Conservation (phyloP, 2,329 filamentous ascomycete species). For the Diplodia intermedia region DNA sequence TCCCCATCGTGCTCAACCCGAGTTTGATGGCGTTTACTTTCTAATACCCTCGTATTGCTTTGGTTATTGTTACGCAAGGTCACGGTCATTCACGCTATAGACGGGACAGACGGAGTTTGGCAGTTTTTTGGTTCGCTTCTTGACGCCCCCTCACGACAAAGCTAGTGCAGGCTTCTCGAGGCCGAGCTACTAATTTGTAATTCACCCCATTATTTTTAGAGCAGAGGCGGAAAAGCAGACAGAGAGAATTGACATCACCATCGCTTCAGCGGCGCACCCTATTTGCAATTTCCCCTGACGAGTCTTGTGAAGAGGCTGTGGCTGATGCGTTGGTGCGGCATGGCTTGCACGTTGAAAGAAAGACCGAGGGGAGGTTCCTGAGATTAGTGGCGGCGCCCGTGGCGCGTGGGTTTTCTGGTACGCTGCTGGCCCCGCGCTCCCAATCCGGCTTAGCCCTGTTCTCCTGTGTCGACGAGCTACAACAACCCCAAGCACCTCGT, state of each 20-base stretch:
- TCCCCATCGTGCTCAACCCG: slow-evolving; percentile 33
- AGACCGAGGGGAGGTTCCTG: background rate
- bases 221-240: background rate
- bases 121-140: slow-evolving; percentile 4
- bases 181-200: slow-evolving; percentile 19
- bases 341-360: background rate
- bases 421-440: background rate
- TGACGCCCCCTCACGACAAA: slow-evolving; percentile 22
- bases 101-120: background rate
- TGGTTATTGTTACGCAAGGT: background rate
- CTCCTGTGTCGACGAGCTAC: background rate
- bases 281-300: background rate
- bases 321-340: slow-evolving; percentile 1
- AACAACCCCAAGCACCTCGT: background rate
- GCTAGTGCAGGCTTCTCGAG: slow-evolving; percentile 9
- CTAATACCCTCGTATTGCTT: background rate
- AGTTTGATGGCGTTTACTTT: slow-evolving; percentile 31
- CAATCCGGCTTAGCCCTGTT: background rate
- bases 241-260: background rate
- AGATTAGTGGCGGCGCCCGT: background rate
- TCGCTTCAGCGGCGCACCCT: background rate
- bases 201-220: background rate
- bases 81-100: slow-evolving; percentile 18
- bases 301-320: background rate
- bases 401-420: background rate